Evolutionary conservation across 129 eudicot species (phyloP).

Genomic region (sunflower (Helianthus annuus)): DNA sequence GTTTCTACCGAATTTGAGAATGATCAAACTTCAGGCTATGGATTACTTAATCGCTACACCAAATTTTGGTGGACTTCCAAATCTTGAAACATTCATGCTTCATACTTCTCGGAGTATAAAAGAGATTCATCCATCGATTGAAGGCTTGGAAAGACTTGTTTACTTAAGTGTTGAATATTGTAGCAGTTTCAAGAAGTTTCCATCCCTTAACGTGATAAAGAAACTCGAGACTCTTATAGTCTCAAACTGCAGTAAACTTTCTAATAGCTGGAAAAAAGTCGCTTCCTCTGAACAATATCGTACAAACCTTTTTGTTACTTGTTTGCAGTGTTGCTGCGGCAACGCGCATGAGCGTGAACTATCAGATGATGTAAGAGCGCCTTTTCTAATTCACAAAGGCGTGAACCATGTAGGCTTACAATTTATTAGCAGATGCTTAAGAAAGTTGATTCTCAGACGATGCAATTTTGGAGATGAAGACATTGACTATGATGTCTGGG

Average conservation of each 20-base stretch:
- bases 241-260: background rate
- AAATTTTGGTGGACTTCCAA: conserved; percentile 16
- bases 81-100: conserved; percentile 20
- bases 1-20: background rate
- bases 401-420: conserved; percentile 9
- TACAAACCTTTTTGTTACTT: background rate
- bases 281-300: background rate
- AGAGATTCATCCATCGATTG: conserved; percentile 25
- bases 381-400: background rate
- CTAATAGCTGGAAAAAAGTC: background rate
- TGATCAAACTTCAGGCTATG: background rate
- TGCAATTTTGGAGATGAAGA: conserved; percentile 18
- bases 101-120: conserved; percentile 2
- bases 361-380: background rate
- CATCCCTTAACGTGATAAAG: background rate
- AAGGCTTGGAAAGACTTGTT: conserved; percentile 21
- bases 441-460: conserved; percentile 1
- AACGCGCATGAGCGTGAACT: background rate
- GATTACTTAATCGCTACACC: background rate
- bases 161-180: background rate
- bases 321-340: background rate
- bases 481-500: background rate
- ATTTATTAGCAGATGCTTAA: background rate
- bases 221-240: conserved; percentile 1
- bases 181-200: background rate